Evolutionary conservation across 225 moss, liverwort and hornwort species (phyloP).

Genomic region (Marchantia paleacea): DNA sequence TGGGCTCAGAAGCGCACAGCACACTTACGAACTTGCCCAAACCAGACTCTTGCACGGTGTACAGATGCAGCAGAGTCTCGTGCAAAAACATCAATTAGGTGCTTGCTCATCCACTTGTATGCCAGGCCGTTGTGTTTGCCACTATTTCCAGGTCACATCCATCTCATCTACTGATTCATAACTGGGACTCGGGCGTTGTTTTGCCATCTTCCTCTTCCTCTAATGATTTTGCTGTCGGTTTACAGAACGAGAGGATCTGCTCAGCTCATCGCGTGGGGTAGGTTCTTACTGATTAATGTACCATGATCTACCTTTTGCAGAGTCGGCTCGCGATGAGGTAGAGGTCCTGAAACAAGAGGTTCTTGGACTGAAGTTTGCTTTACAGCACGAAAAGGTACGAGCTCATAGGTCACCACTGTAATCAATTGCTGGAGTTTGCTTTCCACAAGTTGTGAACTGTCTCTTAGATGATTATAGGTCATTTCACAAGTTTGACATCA

Average conservation of each 20-base stretch:
- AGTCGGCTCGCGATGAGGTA: slow-evolving; percentile 29
- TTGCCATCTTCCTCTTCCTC: neutral
- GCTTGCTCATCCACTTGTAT: neutral
- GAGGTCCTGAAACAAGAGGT: slow-evolving; percentile 26
- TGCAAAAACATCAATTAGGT: slow-evolving; percentile 28
- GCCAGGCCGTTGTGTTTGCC: too few relatives aligned
- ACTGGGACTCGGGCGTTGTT: neutral
- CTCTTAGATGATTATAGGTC: neutral
- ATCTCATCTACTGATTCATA: neutral
- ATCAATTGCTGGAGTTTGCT: neutral
- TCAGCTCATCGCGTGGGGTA: neutral
- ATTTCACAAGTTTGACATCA: too few relatives aligned
- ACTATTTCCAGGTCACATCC: neutral
- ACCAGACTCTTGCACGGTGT: slow-evolving; percentile 26
- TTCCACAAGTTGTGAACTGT: neutral
- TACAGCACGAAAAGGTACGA: slow-evolving; percentile 35
- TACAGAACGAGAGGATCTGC: neutral
- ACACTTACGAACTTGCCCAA: slow-evolving; percentile 17
- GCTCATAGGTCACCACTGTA: neutral
- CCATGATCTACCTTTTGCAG: slow-evolving; percentile 18
- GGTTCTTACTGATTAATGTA: neutral
- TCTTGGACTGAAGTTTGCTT: slow-evolving; percentile 24
- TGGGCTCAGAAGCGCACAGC: slow-evolving; percentile 11
- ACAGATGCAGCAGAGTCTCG: slow-evolving; percentile 24
- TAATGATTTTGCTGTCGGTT: neutral